These are phyloP conservation scores for Oxytropis ochrocephala DNA, from an alignment of 306 rosid genomes.

Conservation along the genomic window DNA sequence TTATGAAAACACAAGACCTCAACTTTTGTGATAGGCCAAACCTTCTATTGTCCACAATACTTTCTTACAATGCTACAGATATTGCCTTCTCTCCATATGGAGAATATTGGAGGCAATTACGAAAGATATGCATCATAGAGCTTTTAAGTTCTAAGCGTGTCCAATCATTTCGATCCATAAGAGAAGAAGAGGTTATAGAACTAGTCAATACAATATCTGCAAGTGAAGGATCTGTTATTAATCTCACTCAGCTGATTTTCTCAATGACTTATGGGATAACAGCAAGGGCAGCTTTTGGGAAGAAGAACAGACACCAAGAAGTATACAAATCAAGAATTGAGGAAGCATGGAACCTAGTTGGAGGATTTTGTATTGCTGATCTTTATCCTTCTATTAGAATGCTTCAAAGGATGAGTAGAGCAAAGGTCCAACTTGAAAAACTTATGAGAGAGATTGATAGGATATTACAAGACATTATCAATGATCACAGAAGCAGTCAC, in stretches of 20 bases:
- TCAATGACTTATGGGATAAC: neutral
- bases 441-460: neutral
- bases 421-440: neutral
- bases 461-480: neutral
- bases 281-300: neutral
- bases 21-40: conserved; percentile 6
- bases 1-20: conserved; percentile 8
- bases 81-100: conserved; percentile 1
- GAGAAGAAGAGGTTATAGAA: conserved; percentile 21
- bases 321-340: neutral
- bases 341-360: neutral
- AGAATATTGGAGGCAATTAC: conserved; percentile 19
- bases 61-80: neutral
- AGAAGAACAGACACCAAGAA: neutral
- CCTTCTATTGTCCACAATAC: neutral
- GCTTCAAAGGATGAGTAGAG: neutral
- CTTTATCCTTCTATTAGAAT: neutral
- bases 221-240: conserved; percentile 14
- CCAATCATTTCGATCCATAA: conserved; percentile 17
- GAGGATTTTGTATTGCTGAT: neutral
- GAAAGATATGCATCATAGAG: conserved; percentile 33
- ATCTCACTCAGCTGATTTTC: neutral
- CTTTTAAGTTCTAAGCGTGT: conserved; percentile 24
- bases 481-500: neutral
- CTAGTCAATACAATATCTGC: neutral